These are phyloP conservation scores for Talaromyces nanjingensis DNA, from an alignment of 495 filamentous ascomycete species.

Conservation along the genomic window DNA sequence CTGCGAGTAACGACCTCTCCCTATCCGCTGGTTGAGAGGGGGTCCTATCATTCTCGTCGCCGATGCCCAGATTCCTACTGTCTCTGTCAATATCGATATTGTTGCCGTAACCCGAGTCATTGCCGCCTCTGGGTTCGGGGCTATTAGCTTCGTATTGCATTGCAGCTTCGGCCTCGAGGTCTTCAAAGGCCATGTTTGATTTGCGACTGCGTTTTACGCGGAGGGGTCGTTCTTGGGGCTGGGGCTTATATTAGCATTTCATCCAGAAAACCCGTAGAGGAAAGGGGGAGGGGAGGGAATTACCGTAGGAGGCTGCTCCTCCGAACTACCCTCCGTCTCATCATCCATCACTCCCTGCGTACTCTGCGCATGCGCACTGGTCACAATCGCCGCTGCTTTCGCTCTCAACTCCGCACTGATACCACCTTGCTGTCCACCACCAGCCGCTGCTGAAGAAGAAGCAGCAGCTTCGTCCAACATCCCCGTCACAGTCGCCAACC, in stretches of 20 bases:
- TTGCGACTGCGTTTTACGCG: constrained; percentile 75
- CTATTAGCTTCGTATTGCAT: constrained; percentile 7
- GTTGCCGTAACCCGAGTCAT: constrained; percentile 13
- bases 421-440: constrained; percentile 19
- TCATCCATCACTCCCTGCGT: constrained; percentile 29
- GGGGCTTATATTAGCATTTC: constrained; percentile 10
- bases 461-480: constrained; percentile 48
- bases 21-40: neutral
- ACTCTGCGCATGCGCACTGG: constrained; percentile 19
- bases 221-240: constrained; percentile 89
- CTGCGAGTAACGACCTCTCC: neutral
- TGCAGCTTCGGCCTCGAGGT: constrained; percentile 17
- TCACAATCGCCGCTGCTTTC: constrained; percentile 13
- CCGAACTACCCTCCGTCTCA: constrained; percentile 43
- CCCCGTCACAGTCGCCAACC: constrained; percentile 76
- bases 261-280: too few relatives aligned
- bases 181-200: constrained; percentile 21
- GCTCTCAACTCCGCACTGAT: constrained; percentile 13
- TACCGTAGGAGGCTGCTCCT: constrained; percentile 42
- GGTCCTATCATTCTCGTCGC: neutral
- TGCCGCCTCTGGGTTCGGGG: constrained; percentile 13
- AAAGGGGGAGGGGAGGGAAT: constrained; percentile 10
- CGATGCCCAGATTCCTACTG: constrained; percentile 6
- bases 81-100: constrained; percentile 14
- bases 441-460: neutral